These are phyloP conservation scores for Lasiodiplodia gonubiensis DNA, from an alignment of 2,329 filamentous ascomycete genomes.

Conservation along the genomic window DNA sequence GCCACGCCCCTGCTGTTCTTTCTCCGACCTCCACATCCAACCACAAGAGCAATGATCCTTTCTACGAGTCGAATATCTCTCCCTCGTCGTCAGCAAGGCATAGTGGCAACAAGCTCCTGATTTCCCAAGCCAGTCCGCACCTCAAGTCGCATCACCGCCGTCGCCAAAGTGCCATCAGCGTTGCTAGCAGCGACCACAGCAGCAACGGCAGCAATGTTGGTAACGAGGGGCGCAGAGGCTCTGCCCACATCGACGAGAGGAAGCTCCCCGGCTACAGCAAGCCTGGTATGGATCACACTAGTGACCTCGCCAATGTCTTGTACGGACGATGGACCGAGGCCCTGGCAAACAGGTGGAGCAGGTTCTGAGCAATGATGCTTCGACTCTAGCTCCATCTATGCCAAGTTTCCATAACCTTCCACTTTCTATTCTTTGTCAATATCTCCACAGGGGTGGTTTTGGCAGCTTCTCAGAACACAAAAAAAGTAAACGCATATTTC, in stretches of 20 bases:
- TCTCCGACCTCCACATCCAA: slow-evolving; percentile 36
- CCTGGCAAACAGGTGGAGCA: slow-evolving; percentile 61
- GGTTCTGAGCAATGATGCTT: slow-evolving; percentile 26
- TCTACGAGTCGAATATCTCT: slow-evolving; percentile 3
- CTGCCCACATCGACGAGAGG: slow-evolving; percentile 54
- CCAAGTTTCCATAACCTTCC: neutral
- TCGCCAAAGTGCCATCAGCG: slow-evolving; percentile 48
- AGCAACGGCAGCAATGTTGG: slow-evolving; percentile 13
- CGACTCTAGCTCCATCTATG: too few relatives aligned
- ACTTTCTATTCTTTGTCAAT: slow-evolving; percentile 10
- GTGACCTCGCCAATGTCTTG: slow-evolving; percentile 85
- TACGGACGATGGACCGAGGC: slow-evolving; percentile 91
- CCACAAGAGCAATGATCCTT: slow-evolving; percentile 37
- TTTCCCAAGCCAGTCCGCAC: slow-evolving; percentile 84
- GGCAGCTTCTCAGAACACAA: neutral
- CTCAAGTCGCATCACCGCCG: slow-evolving; percentile 72
- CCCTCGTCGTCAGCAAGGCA: neutral
- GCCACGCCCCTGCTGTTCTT: slow-evolving; percentile 10
- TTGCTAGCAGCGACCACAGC: slow-evolving; percentile 25
- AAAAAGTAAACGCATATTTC: slow-evolving; percentile 12
- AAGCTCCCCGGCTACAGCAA: slow-evolving; percentile 64
- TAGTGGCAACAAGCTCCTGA: slow-evolving; percentile 65
- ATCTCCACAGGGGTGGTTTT: neutral
- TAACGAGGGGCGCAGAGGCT: neutral
- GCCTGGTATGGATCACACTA: slow-evolving; percentile 89